Evolutionary conservation across 768 basidiomycete genomes (phyloP).

Genomic region (Tulasnella sp.): DNA sequence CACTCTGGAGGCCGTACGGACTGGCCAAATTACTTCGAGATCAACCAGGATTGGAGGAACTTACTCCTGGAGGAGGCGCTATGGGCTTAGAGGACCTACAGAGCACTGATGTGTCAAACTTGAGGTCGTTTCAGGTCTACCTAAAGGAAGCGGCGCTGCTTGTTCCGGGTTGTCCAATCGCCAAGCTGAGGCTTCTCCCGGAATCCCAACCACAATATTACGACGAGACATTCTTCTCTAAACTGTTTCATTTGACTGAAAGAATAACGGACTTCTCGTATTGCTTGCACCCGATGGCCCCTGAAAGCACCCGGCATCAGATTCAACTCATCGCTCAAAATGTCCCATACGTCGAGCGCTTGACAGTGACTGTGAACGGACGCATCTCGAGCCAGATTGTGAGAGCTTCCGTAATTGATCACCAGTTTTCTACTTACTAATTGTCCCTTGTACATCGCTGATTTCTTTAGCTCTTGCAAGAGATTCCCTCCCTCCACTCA

Average conservation of each 20-base stretch:
- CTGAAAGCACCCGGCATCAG: too few relatives aligned
- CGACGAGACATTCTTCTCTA: neutral
- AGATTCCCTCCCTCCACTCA: neutral
- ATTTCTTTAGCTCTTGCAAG: neutral
- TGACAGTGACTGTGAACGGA: neutral
- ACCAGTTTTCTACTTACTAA: too few relatives aligned
- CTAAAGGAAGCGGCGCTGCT: neutral
- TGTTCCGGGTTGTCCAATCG: neutral
- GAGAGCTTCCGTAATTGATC: neutral
- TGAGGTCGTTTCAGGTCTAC: neutral
- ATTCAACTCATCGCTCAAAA: neutral
- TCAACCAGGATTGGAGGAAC: neutral
- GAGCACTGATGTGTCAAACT: neutral
- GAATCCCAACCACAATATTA: neutral
- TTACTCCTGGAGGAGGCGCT: neutral
- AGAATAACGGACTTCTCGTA: neutral
- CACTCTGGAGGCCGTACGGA: neutral
- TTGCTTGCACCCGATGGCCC: neutral
- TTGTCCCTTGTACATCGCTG: too few relatives aligned
- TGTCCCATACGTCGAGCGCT: neutral
- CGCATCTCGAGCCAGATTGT: too few relatives aligned
- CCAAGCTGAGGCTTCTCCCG: neutral
- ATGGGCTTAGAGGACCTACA: neutral
- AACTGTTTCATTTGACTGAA: neutral
- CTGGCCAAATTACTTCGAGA: neutral